A percentile compares a stretch with the other conserved stretches of the same genome.
phyloP scores from a whole-genome alignment of 2,329 filamentous ascomycete species.

The Lasiodiplodia citricola region DNA sequence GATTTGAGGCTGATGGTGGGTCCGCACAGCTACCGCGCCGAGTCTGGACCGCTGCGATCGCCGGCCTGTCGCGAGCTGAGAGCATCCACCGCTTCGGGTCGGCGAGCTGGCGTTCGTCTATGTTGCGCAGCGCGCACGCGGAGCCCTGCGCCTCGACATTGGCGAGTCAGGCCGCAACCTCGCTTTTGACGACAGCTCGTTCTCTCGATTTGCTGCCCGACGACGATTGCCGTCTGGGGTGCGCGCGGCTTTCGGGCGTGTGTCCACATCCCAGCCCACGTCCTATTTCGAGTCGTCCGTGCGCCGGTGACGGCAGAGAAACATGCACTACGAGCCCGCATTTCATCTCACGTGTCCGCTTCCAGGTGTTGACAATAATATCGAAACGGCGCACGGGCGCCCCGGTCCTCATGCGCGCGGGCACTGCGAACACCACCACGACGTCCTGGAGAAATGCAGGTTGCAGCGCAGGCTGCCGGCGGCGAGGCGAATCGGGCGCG shows the following conservation, averaged over 20 bases:
- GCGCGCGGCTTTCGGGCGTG: neutral
- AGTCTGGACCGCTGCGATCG: constrained; percentile 20
- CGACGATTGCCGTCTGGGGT: constrained; percentile 3
- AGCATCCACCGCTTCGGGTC: constrained; percentile 9
- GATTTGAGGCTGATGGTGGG: constrained; percentile 14
- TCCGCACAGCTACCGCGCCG: neutral
- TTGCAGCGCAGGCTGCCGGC: constrained; percentile 21
- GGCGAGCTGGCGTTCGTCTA: constrained; percentile 2
- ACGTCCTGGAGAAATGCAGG: constrained; percentile 16
- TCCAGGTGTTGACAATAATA: constrained; percentile 14
- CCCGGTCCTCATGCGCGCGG: neutral
- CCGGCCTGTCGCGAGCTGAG: constrained; percentile 10
- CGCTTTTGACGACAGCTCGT: constrained; percentile 10
- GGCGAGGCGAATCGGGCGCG: constrained; percentile 15
- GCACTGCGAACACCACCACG: constrained; percentile 13
- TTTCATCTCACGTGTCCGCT: constrained; percentile 21
- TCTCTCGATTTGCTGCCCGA: constrained; percentile 3
- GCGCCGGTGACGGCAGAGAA: neutral
- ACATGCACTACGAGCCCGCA: constrained; percentile 16
- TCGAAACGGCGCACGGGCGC: constrained; percentile 4
- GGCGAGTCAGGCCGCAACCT: constrained; percentile 15
- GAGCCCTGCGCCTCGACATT: neutral
- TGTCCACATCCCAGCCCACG: neutral
- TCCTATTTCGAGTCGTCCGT: constrained; percentile 7
- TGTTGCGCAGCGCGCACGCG: constrained; percentile 20